Conservation (phyloP, 1,284 basidiomycete species). For the Ceratobasidium sp. region DNA sequence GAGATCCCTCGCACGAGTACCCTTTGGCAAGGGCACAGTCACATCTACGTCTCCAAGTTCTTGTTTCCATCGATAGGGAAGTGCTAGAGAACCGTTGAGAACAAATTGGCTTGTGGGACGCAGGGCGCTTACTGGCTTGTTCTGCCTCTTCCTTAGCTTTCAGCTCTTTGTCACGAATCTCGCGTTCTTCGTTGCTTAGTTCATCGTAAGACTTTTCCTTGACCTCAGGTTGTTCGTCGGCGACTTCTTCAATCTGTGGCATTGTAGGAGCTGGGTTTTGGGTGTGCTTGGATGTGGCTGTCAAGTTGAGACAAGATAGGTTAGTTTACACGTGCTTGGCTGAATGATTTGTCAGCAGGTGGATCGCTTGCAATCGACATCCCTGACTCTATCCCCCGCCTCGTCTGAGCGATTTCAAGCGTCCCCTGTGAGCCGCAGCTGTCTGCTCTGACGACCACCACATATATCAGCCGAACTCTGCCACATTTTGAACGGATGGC, state of each 20-base stretch:
- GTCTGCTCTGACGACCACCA: neutral
- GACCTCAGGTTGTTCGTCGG: slow-evolving; percentile 19
- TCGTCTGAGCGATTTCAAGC: neutral
- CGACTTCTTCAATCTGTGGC: slow-evolving; percentile 37
- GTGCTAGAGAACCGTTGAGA: slow-evolving; percentile 59
- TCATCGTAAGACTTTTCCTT: slow-evolving; percentile 73
- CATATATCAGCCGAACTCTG: neutral
- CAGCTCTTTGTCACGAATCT: slow-evolving; percentile 74
- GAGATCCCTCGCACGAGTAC: slow-evolving; percentile 85
- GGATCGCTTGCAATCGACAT: slow-evolving; percentile 1
- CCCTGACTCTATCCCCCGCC: slow-evolving; percentile 17
- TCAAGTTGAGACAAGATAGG: neutral
- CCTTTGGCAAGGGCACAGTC: slow-evolving; percentile 83
- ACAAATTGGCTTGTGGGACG: slow-evolving; percentile 29
- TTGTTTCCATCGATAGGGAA: slow-evolving; percentile 95
- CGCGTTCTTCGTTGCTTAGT: slow-evolving; percentile 79
- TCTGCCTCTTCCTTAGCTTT: slow-evolving; percentile 77
- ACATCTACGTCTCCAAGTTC: slow-evolving; percentile 89
- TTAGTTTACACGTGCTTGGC: slow-evolving; percentile 4
- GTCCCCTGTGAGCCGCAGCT: neutral
- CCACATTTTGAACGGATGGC: slow-evolving; percentile 10
- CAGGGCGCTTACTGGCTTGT: slow-evolving; percentile 76
- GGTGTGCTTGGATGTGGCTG: slow-evolving; percentile 16
- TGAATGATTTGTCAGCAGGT: slow-evolving; percentile 7
- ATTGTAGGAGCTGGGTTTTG: slow-evolving; percentile 35